Conservation (phyloP, 495 filamentous ascomycete genomes). For the Daldinia loculata region DNA sequence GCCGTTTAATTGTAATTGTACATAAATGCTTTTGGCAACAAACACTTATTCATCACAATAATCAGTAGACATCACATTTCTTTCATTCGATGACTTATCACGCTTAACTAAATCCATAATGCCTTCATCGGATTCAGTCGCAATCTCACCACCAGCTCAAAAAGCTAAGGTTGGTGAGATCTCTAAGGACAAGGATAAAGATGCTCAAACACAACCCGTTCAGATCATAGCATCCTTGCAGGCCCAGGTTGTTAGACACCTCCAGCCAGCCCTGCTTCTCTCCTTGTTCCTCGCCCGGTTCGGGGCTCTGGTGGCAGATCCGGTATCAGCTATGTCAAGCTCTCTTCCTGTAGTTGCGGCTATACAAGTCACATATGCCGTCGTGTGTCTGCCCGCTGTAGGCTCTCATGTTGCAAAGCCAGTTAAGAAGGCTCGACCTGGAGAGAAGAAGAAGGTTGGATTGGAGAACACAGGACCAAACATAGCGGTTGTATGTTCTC, state of each 20-base stretch:
- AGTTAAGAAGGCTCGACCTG: constrained; percentile 50
- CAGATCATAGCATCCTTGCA: constrained; percentile 44
- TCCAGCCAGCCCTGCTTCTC: constrained; percentile 73
- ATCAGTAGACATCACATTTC: not conserved
- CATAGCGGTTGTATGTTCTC: constrained; percentile 47
- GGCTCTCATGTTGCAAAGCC: constrained; percentile 53
- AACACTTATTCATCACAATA: not conserved
- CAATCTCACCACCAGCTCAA: constrained; percentile 30
- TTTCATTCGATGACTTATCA: not conserved
- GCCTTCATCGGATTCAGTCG: constrained; percentile 48
- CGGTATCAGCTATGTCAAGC: constrained; percentile 68
- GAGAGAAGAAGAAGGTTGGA: constrained; percentile 55
- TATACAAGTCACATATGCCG: constrained; percentile 72
- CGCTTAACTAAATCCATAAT: constrained; percentile 18
- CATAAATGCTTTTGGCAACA: not conserved
- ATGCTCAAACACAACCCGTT: constrained; percentile 46
- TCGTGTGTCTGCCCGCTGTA: constrained; percentile 76
- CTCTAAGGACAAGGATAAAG: constrained; percentile 40
- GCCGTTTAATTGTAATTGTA: not conserved
- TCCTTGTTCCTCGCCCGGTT: constrained; percentile 69
- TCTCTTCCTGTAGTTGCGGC: constrained; percentile 68
- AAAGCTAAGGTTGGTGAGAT: constrained; percentile 28
- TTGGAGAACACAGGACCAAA: constrained; percentile 47
- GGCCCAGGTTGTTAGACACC: constrained; percentile 52
- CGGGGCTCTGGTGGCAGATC: constrained; percentile 71